Conservation (phyloP, 2,329 filamentous ascomycete species). For the Ceratocystis papillata region DNA sequence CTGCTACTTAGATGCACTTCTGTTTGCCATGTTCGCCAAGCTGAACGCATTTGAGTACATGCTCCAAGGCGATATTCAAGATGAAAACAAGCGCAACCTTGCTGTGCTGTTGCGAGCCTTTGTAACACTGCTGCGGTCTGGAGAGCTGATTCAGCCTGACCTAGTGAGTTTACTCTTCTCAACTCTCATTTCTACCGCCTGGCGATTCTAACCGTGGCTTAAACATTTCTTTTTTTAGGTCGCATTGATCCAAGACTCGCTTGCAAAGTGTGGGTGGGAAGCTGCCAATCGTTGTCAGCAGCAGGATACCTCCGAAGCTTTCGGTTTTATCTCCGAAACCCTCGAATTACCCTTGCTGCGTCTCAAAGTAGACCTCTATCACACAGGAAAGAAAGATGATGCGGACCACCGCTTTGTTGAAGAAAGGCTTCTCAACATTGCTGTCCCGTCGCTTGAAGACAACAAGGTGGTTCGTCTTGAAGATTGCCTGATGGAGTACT, state of each 20-base stretch:
- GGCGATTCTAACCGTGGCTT: not conserved
- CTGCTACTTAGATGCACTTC: constrained; percentile 83
- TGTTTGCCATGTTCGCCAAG: constrained; percentile 93
- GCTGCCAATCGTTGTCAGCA: constrained; percentile 69
- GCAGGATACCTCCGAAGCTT: constrained; percentile 92
- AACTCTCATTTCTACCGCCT: not conserved
- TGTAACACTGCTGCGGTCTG: constrained; percentile 83
- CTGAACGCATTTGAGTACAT: constrained; percentile 88
- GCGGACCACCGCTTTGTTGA: constrained; percentile 94
- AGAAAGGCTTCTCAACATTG: constrained; percentile 80
- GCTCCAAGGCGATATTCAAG: constrained; percentile 64
- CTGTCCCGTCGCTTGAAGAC: constrained; percentile 66
- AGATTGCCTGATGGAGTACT: constrained; percentile 85
- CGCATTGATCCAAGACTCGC: constrained; percentile 65
- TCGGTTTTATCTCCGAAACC: constrained; percentile 85
- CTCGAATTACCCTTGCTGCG: constrained; percentile 79
- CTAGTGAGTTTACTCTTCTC: constrained; percentile 45
- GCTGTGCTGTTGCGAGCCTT: constrained; percentile 73
- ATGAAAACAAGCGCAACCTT: constrained; percentile 60
- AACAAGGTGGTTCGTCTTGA: constrained; percentile 68
- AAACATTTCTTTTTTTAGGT: constrained; percentile 43
- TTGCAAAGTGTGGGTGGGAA: constrained; percentile 79
- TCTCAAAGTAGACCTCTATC: constrained; percentile 87
- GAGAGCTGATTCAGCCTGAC: constrained; percentile 74
- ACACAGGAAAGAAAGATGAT: constrained; percentile 71